Conservation (phyloP, 2,329 filamentous ascomycete genomes). For the Alternaria postmessia region DNA sequence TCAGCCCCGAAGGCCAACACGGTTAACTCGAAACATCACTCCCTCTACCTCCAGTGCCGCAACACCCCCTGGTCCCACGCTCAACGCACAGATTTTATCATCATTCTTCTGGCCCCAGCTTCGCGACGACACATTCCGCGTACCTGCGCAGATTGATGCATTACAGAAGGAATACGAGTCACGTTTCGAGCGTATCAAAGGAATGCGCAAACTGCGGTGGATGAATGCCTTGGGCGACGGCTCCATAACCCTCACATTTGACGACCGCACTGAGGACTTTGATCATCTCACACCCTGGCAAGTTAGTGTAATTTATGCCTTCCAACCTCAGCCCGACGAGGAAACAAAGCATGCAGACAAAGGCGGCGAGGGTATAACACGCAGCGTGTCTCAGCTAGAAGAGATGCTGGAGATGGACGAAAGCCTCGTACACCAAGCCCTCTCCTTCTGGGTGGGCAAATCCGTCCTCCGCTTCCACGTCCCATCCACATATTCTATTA, state of each 20-base stretch:
- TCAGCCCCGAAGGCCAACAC: constrained; percentile 32
- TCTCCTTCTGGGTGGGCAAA: constrained; percentile 76
- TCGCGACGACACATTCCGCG: constrained; percentile 71
- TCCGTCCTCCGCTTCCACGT: constrained; percentile 65
- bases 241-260: constrained; percentile 80
- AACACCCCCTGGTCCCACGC: constrained; percentile 50
- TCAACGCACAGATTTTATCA: constrained; percentile 87
- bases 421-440: constrained; percentile 70
- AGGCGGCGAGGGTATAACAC: constrained; percentile 45
- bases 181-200: constrained; percentile 81
- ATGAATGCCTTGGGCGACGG: constrained; percentile 82
- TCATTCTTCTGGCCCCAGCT: constrained; percentile 92
- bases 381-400: constrained; percentile 57
- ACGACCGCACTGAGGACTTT: constrained; percentile 77
- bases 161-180: constrained; percentile 75
- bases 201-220: constrained; percentile 87
- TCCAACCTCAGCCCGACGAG: constrained; percentile 63
- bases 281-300: constrained; percentile 85
- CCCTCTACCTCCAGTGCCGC: constrained; percentile 23
- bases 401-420: constrained; percentile 74
- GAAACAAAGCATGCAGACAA: constrained; percentile 28
- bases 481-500: constrained; percentile 67
- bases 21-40: constrained; percentile 16
- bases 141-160: constrained; percentile 66
- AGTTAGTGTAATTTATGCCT: constrained; percentile 86